Conservation (phyloP, 345 rosid genomes). For the Camelina hispida region DNA sequence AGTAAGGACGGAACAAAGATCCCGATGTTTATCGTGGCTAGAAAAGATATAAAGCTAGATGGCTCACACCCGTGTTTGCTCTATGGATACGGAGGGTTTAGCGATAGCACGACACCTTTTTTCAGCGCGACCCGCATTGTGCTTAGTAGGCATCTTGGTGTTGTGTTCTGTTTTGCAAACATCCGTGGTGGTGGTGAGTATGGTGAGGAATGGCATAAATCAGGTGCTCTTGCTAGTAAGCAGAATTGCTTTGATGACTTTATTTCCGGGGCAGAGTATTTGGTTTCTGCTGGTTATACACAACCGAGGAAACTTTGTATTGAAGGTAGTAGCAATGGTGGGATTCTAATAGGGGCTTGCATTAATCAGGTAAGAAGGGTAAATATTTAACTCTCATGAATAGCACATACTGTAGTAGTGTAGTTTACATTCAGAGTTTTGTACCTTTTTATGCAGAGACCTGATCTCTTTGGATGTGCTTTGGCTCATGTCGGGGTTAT, state of each 20-base stretch:
- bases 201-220: slow-evolving; percentile 97
- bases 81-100: slow-evolving; percentile 94
- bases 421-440: slow-evolving; percentile 4
- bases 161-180: slow-evolving; percentile 78
- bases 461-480: slow-evolving; percentile 97
- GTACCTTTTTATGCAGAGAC: slow-evolving; percentile 60
- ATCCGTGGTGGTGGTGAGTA: slow-evolving; percentile 99
- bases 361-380: slow-evolving; percentile 78
- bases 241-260: slow-evolving; percentile 95
- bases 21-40: slow-evolving; percentile 79
- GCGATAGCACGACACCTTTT: slow-evolving; percentile 69
- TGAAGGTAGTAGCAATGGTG: slow-evolving; percentile 98
- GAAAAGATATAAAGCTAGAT: slow-evolving; percentile 61
- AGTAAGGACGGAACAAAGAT: slow-evolving; percentile 84
- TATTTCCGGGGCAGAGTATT: slow-evolving; percentile 76
- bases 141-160: slow-evolving; percentile 80
- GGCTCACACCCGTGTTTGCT: slow-evolving; percentile 92
- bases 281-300: slow-evolving; percentile 80
- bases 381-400: not conserved
- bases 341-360: slow-evolving; percentile 92
- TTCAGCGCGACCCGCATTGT: slow-evolving; percentile 71
- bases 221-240: slow-evolving; percentile 76
- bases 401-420: slow-evolving; percentile 2
- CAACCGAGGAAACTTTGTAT: slow-evolving; percentile 75
- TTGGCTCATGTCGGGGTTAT: slow-evolving; percentile 98